These are phyloP conservation scores for Halophytophthora batemanensis DNA, from an alignment of 352 stramenopile species.

Conservation along the genomic window DNA sequence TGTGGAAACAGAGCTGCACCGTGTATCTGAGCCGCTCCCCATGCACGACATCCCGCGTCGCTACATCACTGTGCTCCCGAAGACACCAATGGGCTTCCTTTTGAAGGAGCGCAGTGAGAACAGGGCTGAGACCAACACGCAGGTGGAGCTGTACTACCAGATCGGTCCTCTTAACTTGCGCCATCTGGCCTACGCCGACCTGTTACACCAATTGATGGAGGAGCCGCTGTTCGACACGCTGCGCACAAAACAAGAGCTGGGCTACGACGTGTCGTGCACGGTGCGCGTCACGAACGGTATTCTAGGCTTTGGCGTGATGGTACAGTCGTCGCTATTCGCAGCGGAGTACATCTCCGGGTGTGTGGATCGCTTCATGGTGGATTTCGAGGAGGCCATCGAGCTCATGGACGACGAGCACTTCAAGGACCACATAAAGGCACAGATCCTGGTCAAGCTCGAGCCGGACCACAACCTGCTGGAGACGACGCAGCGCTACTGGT, in stretches of 20 bases:
- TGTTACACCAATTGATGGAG: conserved; percentile 88
- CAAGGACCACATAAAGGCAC: conserved; percentile 72
- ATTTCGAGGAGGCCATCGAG: conserved; percentile 74
- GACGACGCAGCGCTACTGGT: conserved; percentile 74
- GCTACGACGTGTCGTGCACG: conserved; percentile 88
- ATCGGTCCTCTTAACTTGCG: conserved; percentile 66
- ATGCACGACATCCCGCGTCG: conserved; percentile 35
- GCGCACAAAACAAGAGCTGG: conserved; percentile 86
- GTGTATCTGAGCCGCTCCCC: conserved; percentile 26
- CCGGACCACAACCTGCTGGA: conserved; percentile 81
- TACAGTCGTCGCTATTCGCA: conserved; percentile 77
- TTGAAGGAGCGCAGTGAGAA: conserved; percentile 68
- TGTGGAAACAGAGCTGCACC: conserved; percentile 44
- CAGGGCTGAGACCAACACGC: conserved; percentile 74
- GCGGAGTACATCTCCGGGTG: conserved; percentile 60
- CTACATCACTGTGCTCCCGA: conserved; percentile 56
- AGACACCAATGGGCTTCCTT: conserved; percentile 39
- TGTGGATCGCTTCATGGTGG: conserved; percentile 70
- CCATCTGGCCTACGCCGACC: conserved; percentile 66
- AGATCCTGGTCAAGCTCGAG: conserved; percentile 79
- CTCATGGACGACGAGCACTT: conserved; percentile 72
- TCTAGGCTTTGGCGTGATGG: conserved; percentile 78
- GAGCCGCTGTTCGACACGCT: conserved; percentile 87
- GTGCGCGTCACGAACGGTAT: conserved; percentile 80
- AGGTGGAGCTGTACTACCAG: conserved; percentile 87